These are phyloP conservation scores for Colletotrichum lini DNA, from an alignment of 2,329 filamentous ascomycete species.

Conservation along the genomic window DNA sequence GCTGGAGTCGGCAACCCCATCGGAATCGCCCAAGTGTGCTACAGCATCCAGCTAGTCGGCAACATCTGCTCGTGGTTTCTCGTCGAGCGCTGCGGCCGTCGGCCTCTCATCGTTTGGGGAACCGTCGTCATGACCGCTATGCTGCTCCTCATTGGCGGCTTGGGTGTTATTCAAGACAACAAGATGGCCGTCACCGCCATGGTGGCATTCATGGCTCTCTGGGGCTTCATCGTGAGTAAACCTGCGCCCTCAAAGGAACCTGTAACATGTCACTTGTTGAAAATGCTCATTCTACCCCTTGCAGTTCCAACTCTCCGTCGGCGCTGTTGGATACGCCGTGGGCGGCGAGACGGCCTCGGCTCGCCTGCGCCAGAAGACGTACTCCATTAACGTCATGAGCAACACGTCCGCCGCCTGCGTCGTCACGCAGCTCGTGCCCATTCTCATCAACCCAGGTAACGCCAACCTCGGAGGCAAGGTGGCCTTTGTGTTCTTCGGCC, in stretches of 20 bases:
- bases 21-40: slow-evolving; percentile 56
- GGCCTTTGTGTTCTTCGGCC: no score
- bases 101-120: slow-evolving; percentile 55
- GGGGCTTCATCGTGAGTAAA: no score
- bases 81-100: slow-evolving; percentile 54
- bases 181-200: no score
- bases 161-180: no score
- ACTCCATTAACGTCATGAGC: slow-evolving; percentile 34
- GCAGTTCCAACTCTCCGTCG: slow-evolving; percentile 33
- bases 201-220: no score
- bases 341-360: slow-evolving; percentile 29
- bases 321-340: slow-evolving; percentile 23
- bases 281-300: no score
- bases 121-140: slow-evolving; percentile 16
- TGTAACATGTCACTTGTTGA: no score
- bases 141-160: no score
- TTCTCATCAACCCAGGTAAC: no score
- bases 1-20: slow-evolving; percentile 55
- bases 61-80: slow-evolving; percentile 57
- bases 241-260: no score
- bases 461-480: no score
- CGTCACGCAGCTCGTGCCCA: no score
- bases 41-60: slow-evolving; percentile 58
- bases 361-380: slow-evolving; percentile 33
- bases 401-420: slow-evolving; percentile 9